Percentiles rank a stretch among this genome's conserved stretches.
Evolutionary conservation across 768 basidiomycete species (phyloP).

Genomic region (Cantharellus cinnabarinus): DNA sequence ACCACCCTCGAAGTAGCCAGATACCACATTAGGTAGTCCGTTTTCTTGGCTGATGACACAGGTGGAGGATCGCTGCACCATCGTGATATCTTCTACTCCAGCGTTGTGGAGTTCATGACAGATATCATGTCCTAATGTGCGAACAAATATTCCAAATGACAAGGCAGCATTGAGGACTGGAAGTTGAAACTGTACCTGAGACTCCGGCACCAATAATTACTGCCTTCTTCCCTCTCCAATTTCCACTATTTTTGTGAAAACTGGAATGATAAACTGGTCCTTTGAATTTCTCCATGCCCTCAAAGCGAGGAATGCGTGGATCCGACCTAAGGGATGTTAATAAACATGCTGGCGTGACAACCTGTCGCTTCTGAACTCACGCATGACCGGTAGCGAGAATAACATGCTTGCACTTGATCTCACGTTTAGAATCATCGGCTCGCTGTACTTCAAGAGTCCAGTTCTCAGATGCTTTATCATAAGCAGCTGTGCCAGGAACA

Average conservation of each 20-base stretch:
- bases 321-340: background rate
- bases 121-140: background rate
- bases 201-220: conserved; percentile 15
- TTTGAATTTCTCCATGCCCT: conserved; percentile 13
- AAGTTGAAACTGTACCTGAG: background rate
- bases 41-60: conserved; percentile 11
- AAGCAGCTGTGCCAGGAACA: background rate
- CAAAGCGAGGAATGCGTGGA: conserved; percentile 4
- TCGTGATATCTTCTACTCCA: conserved; percentile 13
- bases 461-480: background rate
- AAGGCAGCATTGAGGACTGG: background rate
- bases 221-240: conserved; percentile 16
- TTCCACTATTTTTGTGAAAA: conserved; percentile 11
- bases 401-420: background rate
- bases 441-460: background rate
- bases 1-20: background rate
- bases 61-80: conserved; percentile 16
- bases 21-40: background rate
- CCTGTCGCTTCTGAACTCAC: background rate
- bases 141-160: background rate
- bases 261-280: conserved; percentile 15
- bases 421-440: background rate
- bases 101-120: conserved; percentile 11
- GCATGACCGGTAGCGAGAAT: background rate
- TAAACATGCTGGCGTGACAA: background rate